A percentile compares a stretch with the other conserved stretches of the same genome.
Conservation (phyloP, 2,329 filamentous ascomycete species). For the Paraconiothyrium sp. region DNA sequence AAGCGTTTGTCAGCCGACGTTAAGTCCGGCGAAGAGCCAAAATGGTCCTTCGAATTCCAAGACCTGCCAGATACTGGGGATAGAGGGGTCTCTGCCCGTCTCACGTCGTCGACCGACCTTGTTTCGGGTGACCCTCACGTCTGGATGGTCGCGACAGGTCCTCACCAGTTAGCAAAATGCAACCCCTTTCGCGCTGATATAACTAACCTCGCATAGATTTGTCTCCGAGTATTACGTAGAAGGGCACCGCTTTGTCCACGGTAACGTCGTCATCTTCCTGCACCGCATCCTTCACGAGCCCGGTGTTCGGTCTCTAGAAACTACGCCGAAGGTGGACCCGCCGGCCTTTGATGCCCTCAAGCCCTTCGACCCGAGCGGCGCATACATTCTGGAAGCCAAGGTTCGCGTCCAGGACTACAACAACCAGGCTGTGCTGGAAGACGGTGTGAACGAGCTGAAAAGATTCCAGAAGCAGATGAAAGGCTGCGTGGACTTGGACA, state of each 20-base stretch:
- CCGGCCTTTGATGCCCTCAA: slow-evolving; percentile 58
- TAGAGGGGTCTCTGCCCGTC: slow-evolving; percentile 62
- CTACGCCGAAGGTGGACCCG: slow-evolving; percentile 46
- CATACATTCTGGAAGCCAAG: slow-evolving; percentile 67
- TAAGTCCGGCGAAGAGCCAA: slow-evolving; percentile 34
- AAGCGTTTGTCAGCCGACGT: slow-evolving; percentile 34
- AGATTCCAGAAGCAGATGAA: slow-evolving; percentile 65
- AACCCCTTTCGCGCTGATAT: slow-evolving; percentile 8
- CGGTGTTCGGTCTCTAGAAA: slow-evolving; percentile 45
- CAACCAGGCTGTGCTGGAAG: slow-evolving; percentile 63
- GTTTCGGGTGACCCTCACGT: slow-evolving; percentile 59
- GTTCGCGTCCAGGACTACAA: slow-evolving; percentile 66
- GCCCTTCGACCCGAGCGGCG: slow-evolving; percentile 65
- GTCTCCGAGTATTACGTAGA: slow-evolving; percentile 66
- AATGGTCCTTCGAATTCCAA: slow-evolving; percentile 52
- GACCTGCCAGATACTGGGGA: slow-evolving; percentile 60
- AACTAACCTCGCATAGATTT: slow-evolving; percentile 55
- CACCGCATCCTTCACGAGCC: slow-evolving; percentile 63
- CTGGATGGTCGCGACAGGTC: slow-evolving; percentile 62
- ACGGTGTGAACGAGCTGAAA: slow-evolving; percentile 64
- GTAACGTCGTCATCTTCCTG: slow-evolving; percentile 66
- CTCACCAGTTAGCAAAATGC: slow-evolving; percentile 58
- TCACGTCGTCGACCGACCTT: slow-evolving; percentile 60
- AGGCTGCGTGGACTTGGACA: slow-evolving; percentile 64
- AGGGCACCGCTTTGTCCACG: slow-evolving; percentile 66